These are phyloP conservation scores for Avena insularis DNA, from an alignment of 176 grass and related monocot genomes.

Conservation along the genomic window DNA sequence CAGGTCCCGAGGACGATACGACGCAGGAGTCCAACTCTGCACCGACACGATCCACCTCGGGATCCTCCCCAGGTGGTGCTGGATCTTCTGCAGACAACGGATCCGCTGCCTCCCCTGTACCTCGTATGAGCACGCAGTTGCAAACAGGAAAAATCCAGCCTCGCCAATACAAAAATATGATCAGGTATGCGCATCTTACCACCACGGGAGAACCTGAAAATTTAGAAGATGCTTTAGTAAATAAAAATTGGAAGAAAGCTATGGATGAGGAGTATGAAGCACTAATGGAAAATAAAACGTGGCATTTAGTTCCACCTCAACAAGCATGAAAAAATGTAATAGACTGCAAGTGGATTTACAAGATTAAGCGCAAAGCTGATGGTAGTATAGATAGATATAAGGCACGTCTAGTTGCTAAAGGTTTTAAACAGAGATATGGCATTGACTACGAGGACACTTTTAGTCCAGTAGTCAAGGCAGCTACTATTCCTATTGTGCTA, in stretches of 20 bases:
- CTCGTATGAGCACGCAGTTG: too few species aligned
- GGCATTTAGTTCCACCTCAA: not conserved
- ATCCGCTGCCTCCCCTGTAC: too few species aligned
- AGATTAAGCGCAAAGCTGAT: not conserved
- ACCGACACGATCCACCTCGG: too few species aligned
- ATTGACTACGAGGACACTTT: conserved; percentile 28
- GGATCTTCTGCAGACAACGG: too few species aligned
- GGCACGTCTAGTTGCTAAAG: not conserved
- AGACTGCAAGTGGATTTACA: not conserved
- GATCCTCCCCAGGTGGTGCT: too few species aligned
- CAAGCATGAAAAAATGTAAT: not conserved
- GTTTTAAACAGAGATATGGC: not conserved
- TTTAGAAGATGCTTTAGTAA: not conserved
- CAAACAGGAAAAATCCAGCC: not conserved
- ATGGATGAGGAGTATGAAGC: conserved; percentile 2
- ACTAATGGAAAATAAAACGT: not conserved
- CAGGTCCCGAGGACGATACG: too few species aligned
- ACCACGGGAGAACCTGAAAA: not conserved
- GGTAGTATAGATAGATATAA: not conserved
- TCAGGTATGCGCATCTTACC: not conserved
- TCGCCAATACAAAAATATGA: not conserved
- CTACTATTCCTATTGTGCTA: not conserved
- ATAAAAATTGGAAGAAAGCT: not conserved
- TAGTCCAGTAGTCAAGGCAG: not conserved
- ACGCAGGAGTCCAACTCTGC: too few species aligned